These are phyloP conservation scores for Geotrichum klebahnii DNA, from an alignment of 1,139 yeast species.

Conservation along the genomic window DNA sequence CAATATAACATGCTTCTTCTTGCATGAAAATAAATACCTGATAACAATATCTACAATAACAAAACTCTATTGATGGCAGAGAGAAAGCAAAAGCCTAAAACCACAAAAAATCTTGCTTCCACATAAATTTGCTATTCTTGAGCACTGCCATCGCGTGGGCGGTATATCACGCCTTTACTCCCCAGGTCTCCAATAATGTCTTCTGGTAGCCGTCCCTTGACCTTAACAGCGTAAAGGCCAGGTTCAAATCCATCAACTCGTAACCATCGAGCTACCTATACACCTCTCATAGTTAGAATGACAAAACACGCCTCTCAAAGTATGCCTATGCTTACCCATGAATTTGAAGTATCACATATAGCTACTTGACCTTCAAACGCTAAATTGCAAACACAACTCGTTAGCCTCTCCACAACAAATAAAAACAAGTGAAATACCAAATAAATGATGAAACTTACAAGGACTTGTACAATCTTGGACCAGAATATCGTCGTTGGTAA, in stretches of 20 bases:
- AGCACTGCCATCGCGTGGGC: conserved; percentile 96
- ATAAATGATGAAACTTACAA: conserved; percentile 43
- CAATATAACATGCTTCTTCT: too few relatives aligned
- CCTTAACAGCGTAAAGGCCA: conserved; percentile 90
- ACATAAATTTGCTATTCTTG: conserved; percentile 63
- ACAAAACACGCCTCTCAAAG: too few relatives aligned
- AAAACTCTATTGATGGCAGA: too few relatives aligned
- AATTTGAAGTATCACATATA: conserved; percentile 73
- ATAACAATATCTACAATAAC: too few relatives aligned
- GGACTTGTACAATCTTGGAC: conserved; percentile 94
- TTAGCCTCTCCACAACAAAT: too few relatives aligned
- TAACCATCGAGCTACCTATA: conserved; percentile 76
- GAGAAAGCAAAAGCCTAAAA: too few relatives aligned
- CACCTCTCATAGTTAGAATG: too few relatives aligned
- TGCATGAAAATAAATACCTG: too few relatives aligned
- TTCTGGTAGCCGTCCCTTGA: conserved; percentile 85
- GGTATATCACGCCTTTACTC: conserved; percentile 69
- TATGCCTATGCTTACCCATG: conserved; percentile 68
- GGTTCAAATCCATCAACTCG: conserved; percentile 85
- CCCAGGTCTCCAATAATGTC: conserved; percentile 73
- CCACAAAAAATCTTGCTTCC: too few relatives aligned
- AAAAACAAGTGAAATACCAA: too few relatives aligned
- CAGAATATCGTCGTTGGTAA: conserved; percentile 77
- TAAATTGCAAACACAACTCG: too few relatives aligned
- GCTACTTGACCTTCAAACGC: conserved; percentile 94